Conservation (phyloP, 2,329 filamentous ascomycete genomes). For the Macrophomina phaseolina region DNA sequence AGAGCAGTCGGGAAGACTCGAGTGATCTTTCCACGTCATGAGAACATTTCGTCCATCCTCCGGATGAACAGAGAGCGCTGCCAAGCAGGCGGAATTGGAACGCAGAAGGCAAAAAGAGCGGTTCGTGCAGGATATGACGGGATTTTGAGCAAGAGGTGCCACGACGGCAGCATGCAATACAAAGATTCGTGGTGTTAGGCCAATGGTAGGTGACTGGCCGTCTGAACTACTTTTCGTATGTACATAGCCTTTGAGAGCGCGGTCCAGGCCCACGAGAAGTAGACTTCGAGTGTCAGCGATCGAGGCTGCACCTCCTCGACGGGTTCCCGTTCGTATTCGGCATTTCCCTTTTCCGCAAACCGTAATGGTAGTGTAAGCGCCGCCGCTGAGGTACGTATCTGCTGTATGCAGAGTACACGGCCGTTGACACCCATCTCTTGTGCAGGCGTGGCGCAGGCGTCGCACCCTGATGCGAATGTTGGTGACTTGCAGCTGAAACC, state of each 20-base stretch:
- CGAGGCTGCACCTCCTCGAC: neutral
- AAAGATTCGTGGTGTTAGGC: neutral
- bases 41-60: slow-evolving; percentile 8
- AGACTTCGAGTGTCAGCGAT: slow-evolving; percentile 13
- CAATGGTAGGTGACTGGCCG: neutral
- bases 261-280: slow-evolving; percentile 2
- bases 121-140: slow-evolving; percentile 9
- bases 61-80: neutral
- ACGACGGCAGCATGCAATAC: slow-evolving; percentile 14
- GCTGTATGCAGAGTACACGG: neutral
- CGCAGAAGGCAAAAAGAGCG: slow-evolving; percentile 6
- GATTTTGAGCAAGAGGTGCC: slow-evolving; percentile 16
- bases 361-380: neutral
- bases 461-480: neutral
- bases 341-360: neutral
- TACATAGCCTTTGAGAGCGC: neutral
- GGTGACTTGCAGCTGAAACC: slow-evolving; percentile 19
- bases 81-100: neutral
- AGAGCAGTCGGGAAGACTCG: neutral
- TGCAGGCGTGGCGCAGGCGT: neutral
- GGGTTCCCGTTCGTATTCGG: neutral
- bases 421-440: neutral
- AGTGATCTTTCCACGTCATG: slow-evolving; percentile 5
- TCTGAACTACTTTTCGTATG: neutral
- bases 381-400: neutral